Conservation (phyloP, 2,329 filamentous ascomycete species). For the Paracoccidioides brasiliensis region DNA sequence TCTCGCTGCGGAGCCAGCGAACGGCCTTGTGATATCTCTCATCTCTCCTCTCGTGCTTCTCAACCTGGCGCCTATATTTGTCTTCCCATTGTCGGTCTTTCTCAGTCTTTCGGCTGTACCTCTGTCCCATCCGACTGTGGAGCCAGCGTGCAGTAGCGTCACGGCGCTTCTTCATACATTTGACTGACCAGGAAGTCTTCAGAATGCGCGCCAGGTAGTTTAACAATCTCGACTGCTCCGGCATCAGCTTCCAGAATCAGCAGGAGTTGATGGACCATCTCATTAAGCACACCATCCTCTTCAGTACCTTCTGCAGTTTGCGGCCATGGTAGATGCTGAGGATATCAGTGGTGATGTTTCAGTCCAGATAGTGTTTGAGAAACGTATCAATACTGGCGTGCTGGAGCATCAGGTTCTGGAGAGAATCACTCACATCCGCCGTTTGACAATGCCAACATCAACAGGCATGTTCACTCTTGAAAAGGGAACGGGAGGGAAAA, state of each 20-base stretch:
- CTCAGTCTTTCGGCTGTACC: too few relatives aligned
- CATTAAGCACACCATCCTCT: neutral
- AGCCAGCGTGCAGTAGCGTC: too few relatives aligned
- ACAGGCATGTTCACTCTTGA: neutral
- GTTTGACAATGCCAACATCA: neutral
- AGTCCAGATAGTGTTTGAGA: neutral
- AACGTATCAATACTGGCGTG: conserved; percentile 5
- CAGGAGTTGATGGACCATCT: neutral
- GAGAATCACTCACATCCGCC: conserved; percentile 8
- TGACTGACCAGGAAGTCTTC: too few relatives aligned
- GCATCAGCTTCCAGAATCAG: too few relatives aligned
- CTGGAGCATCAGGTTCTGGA: conserved; percentile 14
- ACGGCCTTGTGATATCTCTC: neutral
- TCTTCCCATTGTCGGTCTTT: neutral
- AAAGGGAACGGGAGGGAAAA: conserved; percentile 3
- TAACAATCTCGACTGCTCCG: too few relatives aligned
- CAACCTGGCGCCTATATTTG: neutral
- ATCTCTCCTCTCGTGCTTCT: too few relatives aligned
- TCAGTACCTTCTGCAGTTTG: too few relatives aligned
- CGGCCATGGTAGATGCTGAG: too few relatives aligned
- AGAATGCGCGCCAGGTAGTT: too few relatives aligned
- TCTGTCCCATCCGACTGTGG: too few relatives aligned
- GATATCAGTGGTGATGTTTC: too few relatives aligned
- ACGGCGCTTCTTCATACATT: too few relatives aligned
- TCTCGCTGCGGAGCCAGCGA: neutral